Evolutionary conservation across 768 basidiomycete genomes (phyloP), one percentile per base, ranked within the genome.

Genomic region (Leccinum aurantiacum): DNA sequence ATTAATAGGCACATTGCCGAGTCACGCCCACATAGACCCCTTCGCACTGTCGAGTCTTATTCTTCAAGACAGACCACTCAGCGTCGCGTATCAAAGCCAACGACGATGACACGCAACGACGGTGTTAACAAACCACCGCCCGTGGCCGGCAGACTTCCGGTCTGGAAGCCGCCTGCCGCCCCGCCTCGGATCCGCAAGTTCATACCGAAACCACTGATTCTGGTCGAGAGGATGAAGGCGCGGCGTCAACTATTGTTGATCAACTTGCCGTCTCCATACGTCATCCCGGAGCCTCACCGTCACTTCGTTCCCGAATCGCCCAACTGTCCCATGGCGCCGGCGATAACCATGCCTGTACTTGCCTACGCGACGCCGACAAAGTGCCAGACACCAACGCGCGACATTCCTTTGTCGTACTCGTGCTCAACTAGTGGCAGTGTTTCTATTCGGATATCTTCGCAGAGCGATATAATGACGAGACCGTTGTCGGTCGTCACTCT

Each of bases 201-300:
- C 27, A 63, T 68, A 50, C 68, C 68, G n/a, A 70, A 65, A 47
- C 68, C 68, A 2, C 31, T 69, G 50, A 61, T 69, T 37, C 58
- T 69, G 35, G 68, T 69, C 37, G 68, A 69, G 57, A 65, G 60
- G 57, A 70, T 68, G 66, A 70, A 61, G 35, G 48, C 57, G n/a
- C 69, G 58, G 22, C 66, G 58, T 33, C 63, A 61, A 35, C 15
- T 44, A 29, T 1, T 58, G 10, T 60, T 46, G 56, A 53, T 19
- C 44, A 46, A 46, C 44, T 13, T 46, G 10, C 25, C 52, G 9
- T 46, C 58, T 7, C 29, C 61, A 3, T 7, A 14, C 7, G 25
- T 44, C 27, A 8, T 35, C 24, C 53, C 41, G n/a, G 53, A 33
- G 4, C 29, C 24, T 17, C 6, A 13, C 5, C 13, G n/a, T 44